These are phyloP conservation scores for Anisodus tanguticus DNA, from an alignment of 257 asterid genomes.

Conservation along the genomic window DNA sequence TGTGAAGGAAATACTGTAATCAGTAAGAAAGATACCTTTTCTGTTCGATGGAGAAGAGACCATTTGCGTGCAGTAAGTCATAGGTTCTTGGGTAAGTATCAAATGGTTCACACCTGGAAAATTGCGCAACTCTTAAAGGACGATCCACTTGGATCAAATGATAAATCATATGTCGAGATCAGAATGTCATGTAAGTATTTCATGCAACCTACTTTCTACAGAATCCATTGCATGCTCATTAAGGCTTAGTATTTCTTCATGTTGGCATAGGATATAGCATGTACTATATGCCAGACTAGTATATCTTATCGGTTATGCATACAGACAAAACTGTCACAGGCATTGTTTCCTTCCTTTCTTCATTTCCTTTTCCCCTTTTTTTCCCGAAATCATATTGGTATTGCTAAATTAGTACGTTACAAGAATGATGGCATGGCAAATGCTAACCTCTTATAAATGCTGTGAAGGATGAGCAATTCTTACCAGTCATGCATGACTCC, in stretches of 20 bases:
- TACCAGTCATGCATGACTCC: slow-evolving; percentile 99
- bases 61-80: slow-evolving; percentile 78
- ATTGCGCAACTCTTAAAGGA: not conserved
- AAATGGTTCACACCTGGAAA: slow-evolving; percentile 72
- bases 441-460: slow-evolving; percentile 7
- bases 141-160: slow-evolving; percentile 8
- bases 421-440: not conserved
- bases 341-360: not conserved
- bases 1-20: not conserved
- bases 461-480: slow-evolving; percentile 27
- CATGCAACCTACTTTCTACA: slow-evolving; percentile 7
- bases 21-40: slow-evolving; percentile 44
- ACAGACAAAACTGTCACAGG: not conserved
- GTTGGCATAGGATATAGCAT: not conserved
- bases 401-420: not conserved
- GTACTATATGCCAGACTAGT: slow-evolving; percentile 9
- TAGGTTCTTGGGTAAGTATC: slow-evolving; percentile 81
- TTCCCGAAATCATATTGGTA: not conserved
- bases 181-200: not conserved
- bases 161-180: not conserved
- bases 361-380: not conserved
- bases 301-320: not conserved
- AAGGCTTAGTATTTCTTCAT: not conserved
- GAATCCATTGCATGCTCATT: not conserved
- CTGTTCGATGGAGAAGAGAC: slow-evolving; percentile 66